These are phyloP conservation scores for Moringa oleifera DNA, from an alignment of 345 rosid genomes.

Conservation along the genomic window DNA sequence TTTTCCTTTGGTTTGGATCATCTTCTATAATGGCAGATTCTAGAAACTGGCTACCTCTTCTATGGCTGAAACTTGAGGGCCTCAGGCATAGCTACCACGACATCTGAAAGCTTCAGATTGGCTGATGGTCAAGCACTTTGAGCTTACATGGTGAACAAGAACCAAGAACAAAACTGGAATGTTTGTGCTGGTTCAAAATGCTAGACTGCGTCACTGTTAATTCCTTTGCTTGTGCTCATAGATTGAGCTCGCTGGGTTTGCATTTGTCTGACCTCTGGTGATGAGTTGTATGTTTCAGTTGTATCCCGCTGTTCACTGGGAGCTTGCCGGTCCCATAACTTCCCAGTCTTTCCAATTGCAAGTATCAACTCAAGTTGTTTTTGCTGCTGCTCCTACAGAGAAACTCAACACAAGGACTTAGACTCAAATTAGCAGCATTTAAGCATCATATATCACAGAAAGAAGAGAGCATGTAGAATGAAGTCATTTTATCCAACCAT, in stretches of 20 bases:
- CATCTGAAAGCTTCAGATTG: not conserved
- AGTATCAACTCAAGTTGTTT: constrained; percentile 87
- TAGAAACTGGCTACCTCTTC: not conserved
- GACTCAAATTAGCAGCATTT: constrained; percentile 8
- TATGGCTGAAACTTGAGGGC: constrained; percentile 1
- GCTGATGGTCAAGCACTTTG: constrained; percentile 2
- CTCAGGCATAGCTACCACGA: not conserved
- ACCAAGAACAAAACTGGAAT: not conserved
- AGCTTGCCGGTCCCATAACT: constrained; percentile 43
- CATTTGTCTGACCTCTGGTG: constrained; percentile 23
- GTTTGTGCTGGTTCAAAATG: constrained; percentile 14
- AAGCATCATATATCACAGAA: not conserved
- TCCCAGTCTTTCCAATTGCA: constrained; percentile 60
- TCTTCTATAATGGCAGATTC: constrained; percentile 9
- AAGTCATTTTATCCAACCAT: not conserved
- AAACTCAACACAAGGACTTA: constrained; percentile 14
- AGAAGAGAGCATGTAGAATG: not conserved
- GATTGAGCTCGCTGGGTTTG: constrained; percentile 28
- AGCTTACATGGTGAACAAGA: not conserved
- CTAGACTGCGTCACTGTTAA: constrained; percentile 31
- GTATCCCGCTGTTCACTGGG: constrained; percentile 25
- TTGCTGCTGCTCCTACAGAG: constrained; percentile 79
- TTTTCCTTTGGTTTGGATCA: not conserved
- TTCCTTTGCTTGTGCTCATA: constrained; percentile 17
- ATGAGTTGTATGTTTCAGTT: constrained; percentile 22